Evolutionary conservation across 805 yeast genomes (phyloP), one percentile per base, ranked within the genome.

Genomic region (Yueomyces sinensis): DNA sequence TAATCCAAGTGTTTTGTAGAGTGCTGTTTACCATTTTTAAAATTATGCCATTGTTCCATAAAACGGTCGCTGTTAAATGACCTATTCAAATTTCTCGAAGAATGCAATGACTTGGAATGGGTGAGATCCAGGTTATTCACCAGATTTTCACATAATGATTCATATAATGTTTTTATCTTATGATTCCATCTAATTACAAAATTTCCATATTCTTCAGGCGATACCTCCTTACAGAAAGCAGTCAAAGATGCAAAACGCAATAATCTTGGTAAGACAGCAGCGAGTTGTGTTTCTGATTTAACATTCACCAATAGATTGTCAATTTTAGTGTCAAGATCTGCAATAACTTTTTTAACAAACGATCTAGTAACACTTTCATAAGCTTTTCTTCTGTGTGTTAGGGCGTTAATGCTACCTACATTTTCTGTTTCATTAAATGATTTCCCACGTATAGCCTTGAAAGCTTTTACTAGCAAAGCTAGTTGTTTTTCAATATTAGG

Each of bases 341-440:
- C 41, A 13, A 50, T 62, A 37, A 73, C 65, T 40, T 69, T 63
- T 15, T 48, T 52, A 24, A 72, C 52, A 46, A 84, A 81, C 4
- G 60, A 55, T 2, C 50, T 45, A 1, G 79, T 64, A 1, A 74
- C 74, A 16, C 58, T 50, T 44, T 76, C 82, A 49, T 79, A 82
- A 4, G 62, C 66, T 13, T 63, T 59, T 38, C 74, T 68, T 46
- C 79, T 76, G 45, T 82, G 84, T 39, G 65, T 66, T 38, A 83
- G 62, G 0, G 93, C 93, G 37, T 66, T 64, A 83, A 84, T 79
- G 15, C 70, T 66, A 27, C 76, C 73, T 31, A 59, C 52, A 9
- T 61, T 65, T 16, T 59, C 62, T 17, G 58, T 54, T 11, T 54
- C 50, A 28, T 61, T 68, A 7, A 1, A 7, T 11, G 7, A 7